Base-by-base conservation (phyloP, 2,329 filamentous ascomycete genomes). In the Paraphoma chrysanthemicola region DNA sequence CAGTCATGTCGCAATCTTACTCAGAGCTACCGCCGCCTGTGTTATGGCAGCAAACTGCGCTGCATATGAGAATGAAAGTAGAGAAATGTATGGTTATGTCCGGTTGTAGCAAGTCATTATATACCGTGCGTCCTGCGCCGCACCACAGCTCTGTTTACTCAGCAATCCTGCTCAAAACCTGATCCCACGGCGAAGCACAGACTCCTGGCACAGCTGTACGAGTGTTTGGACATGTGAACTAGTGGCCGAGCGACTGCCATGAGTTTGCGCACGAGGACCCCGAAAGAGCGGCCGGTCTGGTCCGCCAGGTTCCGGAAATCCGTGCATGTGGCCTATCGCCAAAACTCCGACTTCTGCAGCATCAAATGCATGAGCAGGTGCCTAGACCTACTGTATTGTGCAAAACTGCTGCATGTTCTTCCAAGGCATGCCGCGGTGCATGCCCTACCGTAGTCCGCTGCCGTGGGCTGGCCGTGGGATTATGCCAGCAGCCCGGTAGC, bases 401-500 rank as follows among this genome's bases (percentile, higher is more conserved):
- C 33, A 36, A 36, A 36, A 14, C 9, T 36, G 33, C 33, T 36
- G 33, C 33, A 36, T 10, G 33, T 36, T 36, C 3, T 23, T 14
- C 33, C 33, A 36, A 36, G 33, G 33, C 10, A 36, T 10, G 33
- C 33, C 33, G 33, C 4, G 16, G 46, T 16, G 33, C 14, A 9
- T 17, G 9, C 28, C 29, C 16, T 33, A 10, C 16, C 17, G 12
- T 41, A 30, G 44, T 44, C 44, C 44, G 16, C 9, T 17, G 18
- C n/a, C 29, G 17, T 28, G 30, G 18, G 41, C 23, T 18, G 18
- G 28, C 2, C 18, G 41, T 41, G 45, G 36, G 45, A 29, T 38
- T 46, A 50, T 41, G 48, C 48, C 51, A 43, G 48, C 45, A 45
- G 33, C 38, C 3, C 45, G 53, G 48, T 52, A 56, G 39, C 48